Conservation (phyloP, 176 grass and related monocot species). For the Chrysopogon serrulatus region DNA sequence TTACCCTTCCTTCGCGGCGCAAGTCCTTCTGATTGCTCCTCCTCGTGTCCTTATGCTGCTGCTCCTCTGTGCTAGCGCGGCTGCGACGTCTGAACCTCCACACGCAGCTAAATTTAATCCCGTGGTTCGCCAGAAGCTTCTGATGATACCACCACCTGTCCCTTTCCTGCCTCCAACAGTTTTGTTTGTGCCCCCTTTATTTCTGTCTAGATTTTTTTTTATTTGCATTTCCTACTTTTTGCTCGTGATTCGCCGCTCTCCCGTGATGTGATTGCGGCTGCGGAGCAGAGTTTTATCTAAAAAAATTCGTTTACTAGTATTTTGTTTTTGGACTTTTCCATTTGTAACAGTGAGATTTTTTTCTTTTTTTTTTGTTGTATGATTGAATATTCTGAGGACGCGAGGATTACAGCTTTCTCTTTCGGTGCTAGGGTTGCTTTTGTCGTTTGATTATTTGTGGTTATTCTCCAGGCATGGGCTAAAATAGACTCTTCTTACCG, state of each 20-base stretch:
- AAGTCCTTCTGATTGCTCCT: neutral
- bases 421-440: neutral
- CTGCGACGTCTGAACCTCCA: conserved; percentile 8
- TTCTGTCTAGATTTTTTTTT: neutral
- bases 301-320: too few species aligned
- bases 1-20: too few species aligned
- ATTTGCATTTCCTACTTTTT: neutral
- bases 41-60: conserved; percentile 6
- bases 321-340: neutral
- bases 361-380: neutral
- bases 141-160: conserved; percentile 18
- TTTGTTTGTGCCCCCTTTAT: neutral
- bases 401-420: neutral
- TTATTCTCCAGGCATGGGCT: too few species aligned
- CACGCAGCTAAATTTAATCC: neutral
- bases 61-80: neutral
- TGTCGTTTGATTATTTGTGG: too few species aligned
- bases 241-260: conserved; percentile 18
- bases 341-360: neutral
- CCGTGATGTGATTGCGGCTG: conserved; percentile 4
- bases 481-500: neutral
- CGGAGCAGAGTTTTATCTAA: neutral
- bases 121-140: neutral
- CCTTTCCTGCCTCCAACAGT: neutral
- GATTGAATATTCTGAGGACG: neutral